Base-by-base conservation (phyloP, 192 early-diverging fungal species). In the Chytriomyces sp. region DNA sequence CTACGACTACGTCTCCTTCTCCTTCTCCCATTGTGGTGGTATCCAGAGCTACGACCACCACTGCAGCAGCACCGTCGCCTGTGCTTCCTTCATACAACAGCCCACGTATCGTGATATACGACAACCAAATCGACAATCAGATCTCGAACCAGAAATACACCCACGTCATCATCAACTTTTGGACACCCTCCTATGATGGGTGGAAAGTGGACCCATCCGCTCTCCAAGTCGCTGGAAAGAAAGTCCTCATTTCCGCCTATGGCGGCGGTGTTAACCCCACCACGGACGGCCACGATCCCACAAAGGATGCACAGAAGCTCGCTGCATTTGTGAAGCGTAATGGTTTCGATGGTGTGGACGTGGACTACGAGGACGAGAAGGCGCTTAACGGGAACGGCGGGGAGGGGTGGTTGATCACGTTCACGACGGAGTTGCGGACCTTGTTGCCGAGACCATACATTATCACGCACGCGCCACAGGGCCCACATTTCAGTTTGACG, bases 381-480 rank as follows among this genome's bases (percentile, higher is more conserved):
- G n/a, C n/a, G n/a, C n/a, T n/a, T n/a, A n/a, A n/a, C 10, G 59
- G 34, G 14, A 36, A 36, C 26, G 38, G 34, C 7, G 59, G 34
- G 0, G 59, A 38, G 26, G 12, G 10, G 31, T 61, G 59, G 59
- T 39, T 61, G 59, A 61, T 39, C 17, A 61, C 59, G 31, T 37
- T 61, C 10, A 61, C 59, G 38, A 8, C 8, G 31, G 14, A 38
- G 31, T 61, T 61, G 34, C 7, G 59, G 14, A 26, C 59, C 17
- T 19, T 7, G 14, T 26, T 61, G 34, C 59, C 59, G 14, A 36
- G 31, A n/a, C 34, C 34, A 19, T 61, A 61, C 59, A 33, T 61
- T 37, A 61, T 61, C 38, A n/a, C 59, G 17, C 59, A 61, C 26
- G 59, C 59, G 33, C 59, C 59, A 26, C 59, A 61, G 26, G 59